Percentiles rank a stretch among this genome's conserved stretches.
phyloP scores from a whole-genome alignment of 2,329 filamentous ascomycete genomes.

The Rugonectria rugulosa region DNA sequence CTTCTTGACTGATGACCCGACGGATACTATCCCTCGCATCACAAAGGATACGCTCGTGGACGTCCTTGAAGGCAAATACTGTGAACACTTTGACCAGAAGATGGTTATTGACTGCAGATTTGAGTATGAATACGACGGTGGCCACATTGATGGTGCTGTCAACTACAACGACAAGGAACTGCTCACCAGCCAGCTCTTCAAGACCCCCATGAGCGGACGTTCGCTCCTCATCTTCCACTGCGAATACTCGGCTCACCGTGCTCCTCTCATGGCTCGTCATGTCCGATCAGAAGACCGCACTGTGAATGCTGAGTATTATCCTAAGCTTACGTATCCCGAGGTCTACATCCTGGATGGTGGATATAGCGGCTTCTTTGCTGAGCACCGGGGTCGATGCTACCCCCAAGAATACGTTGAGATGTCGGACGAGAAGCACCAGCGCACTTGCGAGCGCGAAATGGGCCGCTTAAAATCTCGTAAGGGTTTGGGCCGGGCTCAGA shows the following conservation, averaged over 20 bases:
- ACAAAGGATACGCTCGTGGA: slow-evolving; percentile 81
- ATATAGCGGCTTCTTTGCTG: slow-evolving; percentile 89
- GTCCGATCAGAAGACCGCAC: slow-evolving; percentile 89
- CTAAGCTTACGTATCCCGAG: slow-evolving; percentile 90
- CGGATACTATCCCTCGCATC: slow-evolving; percentile 89
- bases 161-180: slow-evolving; percentile 98
- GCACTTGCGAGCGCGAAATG: slow-evolving; percentile 93
- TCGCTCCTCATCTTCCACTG: slow-evolving; percentile 94
- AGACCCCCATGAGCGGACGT: slow-evolving; percentile 68
- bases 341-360: slow-evolving; percentile 97
- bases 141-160: slow-evolving; percentile 90
- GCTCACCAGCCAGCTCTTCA: slow-evolving; percentile 80
- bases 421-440: slow-evolving; percentile 89
- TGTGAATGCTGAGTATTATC: slow-evolving; percentile 86
- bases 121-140: slow-evolving; percentile 97
- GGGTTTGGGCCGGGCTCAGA: slow-evolving; percentile 86
- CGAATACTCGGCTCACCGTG: slow-evolving; percentile 97
- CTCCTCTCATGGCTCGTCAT: slow-evolving; percentile 94
- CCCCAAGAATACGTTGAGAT: slow-evolving; percentile 98
- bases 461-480: slow-evolving; percentile 90
- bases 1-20: slow-evolving; percentile 80
- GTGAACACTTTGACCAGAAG: slow-evolving; percentile 77
- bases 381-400: slow-evolving; percentile 82
- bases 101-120: slow-evolving; percentile 96
- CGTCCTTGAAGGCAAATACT: slow-evolving; percentile 87